Evolutionary conservation across 805 yeast genomes (phyloP).

Genomic region (Zygotorulaspora sp.): DNA sequence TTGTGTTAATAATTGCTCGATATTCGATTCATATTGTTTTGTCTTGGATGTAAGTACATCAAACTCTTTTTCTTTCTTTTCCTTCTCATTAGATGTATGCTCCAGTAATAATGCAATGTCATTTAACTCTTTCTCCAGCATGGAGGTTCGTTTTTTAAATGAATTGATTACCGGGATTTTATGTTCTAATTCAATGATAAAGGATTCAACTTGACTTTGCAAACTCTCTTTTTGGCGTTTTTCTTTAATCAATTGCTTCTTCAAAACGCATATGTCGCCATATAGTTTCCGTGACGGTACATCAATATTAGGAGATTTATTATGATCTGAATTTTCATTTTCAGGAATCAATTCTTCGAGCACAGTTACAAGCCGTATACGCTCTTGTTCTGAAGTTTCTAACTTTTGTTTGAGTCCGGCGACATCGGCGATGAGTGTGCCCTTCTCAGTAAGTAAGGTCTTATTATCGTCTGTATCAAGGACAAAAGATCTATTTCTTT

Average conservation of each 20-base stretch:
- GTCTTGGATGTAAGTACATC: slow-evolving; percentile 22
- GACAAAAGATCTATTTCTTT: slow-evolving; percentile 41
- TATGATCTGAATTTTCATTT: slow-evolving; percentile 4
- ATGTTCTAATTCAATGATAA: slow-evolving; percentile 70
- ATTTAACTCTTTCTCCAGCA: slow-evolving; percentile 51
- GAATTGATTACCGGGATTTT: slow-evolving; percentile 72
- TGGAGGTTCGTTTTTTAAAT: slow-evolving; percentile 54
- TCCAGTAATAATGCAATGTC: slow-evolving; percentile 55
- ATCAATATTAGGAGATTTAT: not conserved
- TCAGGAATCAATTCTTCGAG: slow-evolving; percentile 41
- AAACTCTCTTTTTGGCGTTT: slow-evolving; percentile 65
- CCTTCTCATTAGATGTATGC: slow-evolving; percentile 47
- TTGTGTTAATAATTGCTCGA: slow-evolving; percentile 47
- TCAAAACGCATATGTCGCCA: slow-evolving; percentile 58
- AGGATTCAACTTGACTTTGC: slow-evolving; percentile 63
- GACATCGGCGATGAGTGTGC: slow-evolving; percentile 33
- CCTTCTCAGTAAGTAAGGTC: slow-evolving; percentile 28
- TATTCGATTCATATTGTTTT: slow-evolving; percentile 34
- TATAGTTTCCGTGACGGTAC: slow-evolving; percentile 37
- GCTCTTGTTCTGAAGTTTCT: slow-evolving; percentile 34
- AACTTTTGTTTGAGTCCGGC: slow-evolving; percentile 27
- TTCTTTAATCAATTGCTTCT: slow-evolving; percentile 64
- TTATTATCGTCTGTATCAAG: slow-evolving; percentile 32
- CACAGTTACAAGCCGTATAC: slow-evolving; percentile 42
- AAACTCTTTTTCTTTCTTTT: slow-evolving; percentile 32